Evolutionary conservation across 805 yeast genomes (phyloP).

Genomic region (Ogataea pini): DNA sequence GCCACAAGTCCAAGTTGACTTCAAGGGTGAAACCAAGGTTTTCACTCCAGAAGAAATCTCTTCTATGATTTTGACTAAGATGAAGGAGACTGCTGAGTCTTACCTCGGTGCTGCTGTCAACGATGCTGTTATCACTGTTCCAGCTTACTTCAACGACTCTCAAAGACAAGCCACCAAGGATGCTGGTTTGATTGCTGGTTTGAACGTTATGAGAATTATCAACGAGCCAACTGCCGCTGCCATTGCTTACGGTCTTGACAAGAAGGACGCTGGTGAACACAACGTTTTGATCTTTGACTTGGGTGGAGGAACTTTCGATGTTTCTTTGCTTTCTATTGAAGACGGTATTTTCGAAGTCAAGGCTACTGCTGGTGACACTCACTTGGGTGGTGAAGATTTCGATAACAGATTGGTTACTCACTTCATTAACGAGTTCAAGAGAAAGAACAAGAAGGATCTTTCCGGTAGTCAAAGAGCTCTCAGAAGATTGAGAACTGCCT

Average conservation of each 20-base stretch:
- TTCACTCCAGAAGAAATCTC: slow-evolving; percentile 96
- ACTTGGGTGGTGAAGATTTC: slow-evolving; percentile 84
- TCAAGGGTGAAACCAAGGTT: slow-evolving; percentile 87
- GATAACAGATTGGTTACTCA: slow-evolving; percentile 81
- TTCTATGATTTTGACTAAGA: slow-evolving; percentile 74
- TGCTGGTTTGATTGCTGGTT: slow-evolving; percentile 75
- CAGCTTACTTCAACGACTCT: slow-evolving; percentile 80
- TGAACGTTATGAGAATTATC: slow-evolving; percentile 71
- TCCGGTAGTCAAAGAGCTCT: slow-evolving; percentile 93
- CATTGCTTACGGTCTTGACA: slow-evolving; percentile 73
- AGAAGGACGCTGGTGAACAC: slow-evolving; percentile 48
- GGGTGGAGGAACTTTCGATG: slow-evolving; percentile 87
- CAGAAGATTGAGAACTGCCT: slow-evolving; percentile 98
- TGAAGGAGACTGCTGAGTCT: slow-evolving; percentile 65
- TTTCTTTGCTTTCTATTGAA: slow-evolving; percentile 74
- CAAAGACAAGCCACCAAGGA: slow-evolving; percentile 84
- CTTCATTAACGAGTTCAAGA: slow-evolving; percentile 94
- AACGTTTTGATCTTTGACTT: slow-evolving; percentile 66
- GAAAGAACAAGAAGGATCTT: slow-evolving; percentile 95
- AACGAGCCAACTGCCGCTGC: slow-evolving; percentile 90
- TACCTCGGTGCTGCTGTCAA: slow-evolving; percentile 53
- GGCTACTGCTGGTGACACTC: slow-evolving; percentile 83
- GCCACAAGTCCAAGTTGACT: slow-evolving; percentile 89
- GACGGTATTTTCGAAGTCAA: slow-evolving; percentile 81
- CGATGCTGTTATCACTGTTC: slow-evolving; percentile 82